These are phyloP conservation scores for Aspergillus fijiensis DNA, from an alignment of 2,329 filamentous ascomycete genomes.

Conservation along the genomic window DNA sequence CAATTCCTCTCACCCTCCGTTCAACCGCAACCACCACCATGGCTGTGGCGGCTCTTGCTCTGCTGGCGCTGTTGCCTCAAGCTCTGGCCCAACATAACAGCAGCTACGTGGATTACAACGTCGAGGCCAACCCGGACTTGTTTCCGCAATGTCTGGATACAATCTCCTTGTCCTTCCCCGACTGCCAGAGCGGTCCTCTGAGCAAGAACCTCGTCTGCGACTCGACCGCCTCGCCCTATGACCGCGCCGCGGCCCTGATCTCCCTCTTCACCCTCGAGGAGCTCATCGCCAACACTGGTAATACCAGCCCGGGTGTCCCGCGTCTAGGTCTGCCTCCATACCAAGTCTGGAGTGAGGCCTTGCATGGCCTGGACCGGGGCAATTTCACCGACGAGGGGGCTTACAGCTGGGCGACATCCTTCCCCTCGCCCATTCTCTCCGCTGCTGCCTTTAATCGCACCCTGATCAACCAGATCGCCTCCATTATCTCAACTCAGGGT, in stretches of 20 bases:
- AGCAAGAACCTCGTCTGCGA: constrained; percentile 54
- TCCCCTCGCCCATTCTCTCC: constrained; percentile 63
- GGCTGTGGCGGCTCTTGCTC: not conserved
- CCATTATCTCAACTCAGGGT: constrained; percentile 57
- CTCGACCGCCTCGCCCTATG: constrained; percentile 38
- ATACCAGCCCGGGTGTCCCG: constrained; percentile 51
- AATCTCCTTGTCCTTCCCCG: constrained; percentile 44
- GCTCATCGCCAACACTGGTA: constrained; percentile 56
- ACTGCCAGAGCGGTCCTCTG: constrained; percentile 53
- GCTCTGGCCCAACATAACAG: constrained; percentile 28
- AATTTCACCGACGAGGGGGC: constrained; percentile 54
- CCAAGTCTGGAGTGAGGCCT: constrained; percentile 59
- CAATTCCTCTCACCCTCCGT: not conserved
- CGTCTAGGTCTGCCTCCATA: constrained; percentile 60
- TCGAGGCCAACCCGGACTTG: constrained; percentile 27
- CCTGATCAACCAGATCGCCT: constrained; percentile 58
- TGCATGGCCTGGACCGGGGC: constrained; percentile 63
- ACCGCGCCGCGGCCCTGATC: constrained; percentile 51
- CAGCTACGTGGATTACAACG: constrained; percentile 28
- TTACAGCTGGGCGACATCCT: constrained; percentile 63
- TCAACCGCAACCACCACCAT: not conserved
- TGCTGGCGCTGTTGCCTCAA: constrained; percentile 21
- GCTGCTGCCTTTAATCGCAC: constrained; percentile 65
- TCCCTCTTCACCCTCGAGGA: constrained; percentile 53
- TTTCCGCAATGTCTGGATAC: constrained; percentile 20